phyloP scores from a whole-genome alignment of 2,329 filamentous ascomycete species.

The Diaporthe sp. region DNA sequence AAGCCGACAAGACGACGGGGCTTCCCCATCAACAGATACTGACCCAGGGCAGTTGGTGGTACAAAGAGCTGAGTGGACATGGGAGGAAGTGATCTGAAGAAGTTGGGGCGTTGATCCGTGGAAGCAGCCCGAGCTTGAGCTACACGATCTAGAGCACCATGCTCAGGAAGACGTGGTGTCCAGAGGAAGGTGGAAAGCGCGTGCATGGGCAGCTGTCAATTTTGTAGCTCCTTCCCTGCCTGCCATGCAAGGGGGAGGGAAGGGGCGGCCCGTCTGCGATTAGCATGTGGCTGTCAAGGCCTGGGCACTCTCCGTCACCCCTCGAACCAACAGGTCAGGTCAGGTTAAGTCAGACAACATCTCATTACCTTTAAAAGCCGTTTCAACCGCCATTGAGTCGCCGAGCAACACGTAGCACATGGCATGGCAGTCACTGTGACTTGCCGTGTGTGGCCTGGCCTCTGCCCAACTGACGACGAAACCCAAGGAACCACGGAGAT shows the following conservation, averaged over 20 bases:
- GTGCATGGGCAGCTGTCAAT: neutral
- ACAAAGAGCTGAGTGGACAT: neutral
- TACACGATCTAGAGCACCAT: neutral
- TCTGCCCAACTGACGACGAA: constrained; percentile 5
- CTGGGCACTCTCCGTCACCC: neutral
- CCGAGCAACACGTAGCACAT: neutral
- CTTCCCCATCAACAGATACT: neutral
- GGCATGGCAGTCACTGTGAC: neutral
- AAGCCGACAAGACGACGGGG: neutral
- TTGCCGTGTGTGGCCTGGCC: neutral
- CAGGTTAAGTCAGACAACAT: neutral
- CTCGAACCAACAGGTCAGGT: neutral
- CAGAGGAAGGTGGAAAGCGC: neutral
- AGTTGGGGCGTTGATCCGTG: neutral
- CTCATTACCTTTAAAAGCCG: neutral
- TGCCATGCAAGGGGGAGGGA: constrained; percentile 21
- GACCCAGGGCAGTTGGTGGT: neutral
- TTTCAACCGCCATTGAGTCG: neutral
- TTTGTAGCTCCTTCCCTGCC: constrained; percentile 22
- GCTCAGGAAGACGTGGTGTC: neutral
- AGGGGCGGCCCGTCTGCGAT: constrained; percentile 11
- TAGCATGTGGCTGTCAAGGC: constrained; percentile 17
- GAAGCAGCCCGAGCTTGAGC: neutral
- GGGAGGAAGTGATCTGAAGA: neutral
- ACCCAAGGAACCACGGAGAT: constrained; percentile 17